Conservation (phyloP, 495 filamentous ascomycete species). For the Pseudomonodictys pantanalensis region DNA sequence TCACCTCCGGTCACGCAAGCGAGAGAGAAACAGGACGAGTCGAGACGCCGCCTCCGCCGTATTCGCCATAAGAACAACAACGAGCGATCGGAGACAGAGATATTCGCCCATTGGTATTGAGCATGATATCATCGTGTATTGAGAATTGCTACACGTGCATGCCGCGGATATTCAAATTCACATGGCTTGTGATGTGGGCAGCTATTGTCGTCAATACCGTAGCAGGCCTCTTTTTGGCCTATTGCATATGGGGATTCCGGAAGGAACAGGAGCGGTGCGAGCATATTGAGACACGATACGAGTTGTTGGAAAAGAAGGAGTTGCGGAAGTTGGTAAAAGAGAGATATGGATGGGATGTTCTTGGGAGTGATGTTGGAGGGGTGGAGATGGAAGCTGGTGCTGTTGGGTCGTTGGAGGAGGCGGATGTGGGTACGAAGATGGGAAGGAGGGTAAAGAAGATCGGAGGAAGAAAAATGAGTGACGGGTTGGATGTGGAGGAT, state of each 20-base stretch:
- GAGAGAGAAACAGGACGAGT: neutral
- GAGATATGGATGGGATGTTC: neutral
- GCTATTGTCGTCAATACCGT: too few species aligned
- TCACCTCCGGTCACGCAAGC: neutral
- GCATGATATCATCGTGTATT: neutral
- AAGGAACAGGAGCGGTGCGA: neutral
- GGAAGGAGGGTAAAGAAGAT: neutral
- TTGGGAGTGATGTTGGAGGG: neutral
- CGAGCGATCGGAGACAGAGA: neutral
- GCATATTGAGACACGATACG: neutral
- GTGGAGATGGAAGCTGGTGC: neutral
- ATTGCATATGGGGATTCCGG: neutral
- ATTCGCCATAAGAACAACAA: slow-evolving; percentile 5
- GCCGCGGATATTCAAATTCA: too few species aligned
- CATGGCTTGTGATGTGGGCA: too few species aligned
- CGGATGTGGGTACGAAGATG: neutral
- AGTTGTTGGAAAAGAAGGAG: neutral
- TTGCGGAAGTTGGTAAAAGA: neutral
- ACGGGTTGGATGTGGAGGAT: slow-evolving; percentile 13
- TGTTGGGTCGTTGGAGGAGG: neutral
- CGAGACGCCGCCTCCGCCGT: slow-evolving; percentile 24
- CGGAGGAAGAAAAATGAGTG: neutral
- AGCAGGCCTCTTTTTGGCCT: too few species aligned
- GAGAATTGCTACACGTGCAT: too few species aligned
- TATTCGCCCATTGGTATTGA: neutral